A percentile compares a stretch with the other conserved stretches of the same genome.
Evolutionary conservation across 108 stramenopile genomes (phyloP).

Genomic region (Cylindrotheca fusiformis): DNA sequence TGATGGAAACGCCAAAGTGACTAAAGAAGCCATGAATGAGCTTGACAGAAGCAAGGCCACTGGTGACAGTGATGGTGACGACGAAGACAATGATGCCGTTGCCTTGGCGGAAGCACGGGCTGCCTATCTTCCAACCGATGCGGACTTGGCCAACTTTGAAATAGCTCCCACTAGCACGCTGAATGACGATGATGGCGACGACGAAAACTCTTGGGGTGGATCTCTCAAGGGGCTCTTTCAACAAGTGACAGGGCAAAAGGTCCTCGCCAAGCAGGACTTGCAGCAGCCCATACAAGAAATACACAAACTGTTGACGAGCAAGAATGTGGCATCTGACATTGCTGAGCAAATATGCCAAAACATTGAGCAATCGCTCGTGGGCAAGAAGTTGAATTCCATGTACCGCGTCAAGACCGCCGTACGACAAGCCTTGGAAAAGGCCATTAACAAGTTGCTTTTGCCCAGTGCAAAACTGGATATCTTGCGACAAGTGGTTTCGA

Average conservation of each 20-base stretch:
- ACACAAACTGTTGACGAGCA: conserved; percentile 74
- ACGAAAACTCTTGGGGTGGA: conserved; percentile 38
- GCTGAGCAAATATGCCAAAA: conserved; percentile 70
- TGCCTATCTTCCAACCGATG: conserved; percentile 81
- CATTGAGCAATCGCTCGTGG: conserved; percentile 54
- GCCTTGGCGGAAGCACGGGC: conserved; percentile 81
- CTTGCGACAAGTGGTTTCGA: conserved; percentile 56
- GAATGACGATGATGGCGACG: conserved; percentile 35
- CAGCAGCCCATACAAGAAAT: conserved; percentile 77
- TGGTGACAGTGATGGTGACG: conserved; percentile 15
- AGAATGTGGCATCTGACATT: conserved; percentile 90
- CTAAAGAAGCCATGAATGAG: conserved; percentile 66
- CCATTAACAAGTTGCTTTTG: conserved; percentile 55
- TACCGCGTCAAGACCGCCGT: conserved; percentile 81
- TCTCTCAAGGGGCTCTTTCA: conserved; percentile 51
- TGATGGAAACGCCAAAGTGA: conserved; percentile 81
- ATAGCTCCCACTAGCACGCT: conserved; percentile 55
- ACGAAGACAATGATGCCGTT: conserved; percentile 18
- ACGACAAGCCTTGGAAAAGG: conserved; percentile 75
- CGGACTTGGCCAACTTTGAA: conserved; percentile 77
- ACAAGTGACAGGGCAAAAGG: conserved; percentile 62
- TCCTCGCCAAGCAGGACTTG: conserved; percentile 66
- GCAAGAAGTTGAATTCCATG: conserved; percentile 66
- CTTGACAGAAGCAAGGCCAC: conserved; percentile 63
- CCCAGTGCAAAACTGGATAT: conserved; percentile 55